Percentiles rank a stretch among this genome's conserved stretches.
Conservation (phyloP, 345 rosid species). For the Luvunga scandens region DNA sequence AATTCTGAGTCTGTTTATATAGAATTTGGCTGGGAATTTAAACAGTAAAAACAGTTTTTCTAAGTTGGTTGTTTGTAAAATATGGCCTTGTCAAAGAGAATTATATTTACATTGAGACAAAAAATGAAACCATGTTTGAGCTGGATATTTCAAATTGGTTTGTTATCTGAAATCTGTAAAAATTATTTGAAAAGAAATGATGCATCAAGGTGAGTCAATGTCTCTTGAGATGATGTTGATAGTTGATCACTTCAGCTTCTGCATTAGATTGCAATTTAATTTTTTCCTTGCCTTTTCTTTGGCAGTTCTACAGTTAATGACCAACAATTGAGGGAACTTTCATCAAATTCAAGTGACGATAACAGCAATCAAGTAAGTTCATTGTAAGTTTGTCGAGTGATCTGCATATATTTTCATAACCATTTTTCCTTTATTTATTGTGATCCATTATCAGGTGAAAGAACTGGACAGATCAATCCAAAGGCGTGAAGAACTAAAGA, state of each 20-base stretch:
- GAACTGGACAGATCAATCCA: slow-evolving; percentile 50
- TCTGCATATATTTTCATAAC: background rate
- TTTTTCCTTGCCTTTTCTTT: slow-evolving; percentile 12
- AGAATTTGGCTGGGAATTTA: background rate
- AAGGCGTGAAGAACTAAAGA: slow-evolving; percentile 50
- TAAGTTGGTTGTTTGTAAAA: background rate
- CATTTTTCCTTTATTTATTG: slow-evolving; percentile 1
- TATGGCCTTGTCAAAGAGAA: background rate
- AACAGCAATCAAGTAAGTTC: slow-evolving; percentile 47
- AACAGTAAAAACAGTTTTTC: background rate
- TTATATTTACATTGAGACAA: background rate
- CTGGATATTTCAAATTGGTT: background rate
- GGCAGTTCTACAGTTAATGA: slow-evolving; percentile 46
- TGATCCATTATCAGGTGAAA: slow-evolving; percentile 44
- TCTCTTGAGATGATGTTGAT: background rate
- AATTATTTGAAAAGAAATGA: background rate
- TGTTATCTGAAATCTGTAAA: background rate
- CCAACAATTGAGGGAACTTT: slow-evolving; percentile 38
- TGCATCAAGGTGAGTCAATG: background rate
- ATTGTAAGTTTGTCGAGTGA: background rate
- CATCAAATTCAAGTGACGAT: slow-evolving; percentile 53
- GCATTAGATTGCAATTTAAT: background rate
- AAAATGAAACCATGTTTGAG: background rate
- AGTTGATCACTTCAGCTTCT: background rate
- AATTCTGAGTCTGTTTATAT: background rate